Percentiles rank a stretch among this genome's conserved stretches.
Evolutionary conservation across 2,329 filamentous ascomycete genomes (phyloP).

Genomic region (Zarea fungicola): DNA sequence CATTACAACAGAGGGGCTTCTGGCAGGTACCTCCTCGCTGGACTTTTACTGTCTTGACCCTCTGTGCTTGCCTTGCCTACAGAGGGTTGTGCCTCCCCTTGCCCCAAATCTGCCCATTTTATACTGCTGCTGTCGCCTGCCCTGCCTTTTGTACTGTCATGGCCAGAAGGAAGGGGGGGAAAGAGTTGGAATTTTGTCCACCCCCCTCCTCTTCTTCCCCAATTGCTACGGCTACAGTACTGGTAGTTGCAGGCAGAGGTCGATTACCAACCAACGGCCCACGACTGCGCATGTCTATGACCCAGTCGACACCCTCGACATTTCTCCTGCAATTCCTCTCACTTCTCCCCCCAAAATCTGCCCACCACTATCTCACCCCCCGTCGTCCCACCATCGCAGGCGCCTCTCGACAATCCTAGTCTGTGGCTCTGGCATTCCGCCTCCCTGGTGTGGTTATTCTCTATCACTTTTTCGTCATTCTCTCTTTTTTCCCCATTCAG

Average conservation of each 20-base stretch:
- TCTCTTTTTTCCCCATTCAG: background rate
- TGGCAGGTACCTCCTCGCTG: background rate
- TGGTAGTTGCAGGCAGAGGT: too few species aligned
- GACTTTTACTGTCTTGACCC: background rate
- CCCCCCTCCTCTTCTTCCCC: too few species aligned
- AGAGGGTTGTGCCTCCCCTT: background rate
- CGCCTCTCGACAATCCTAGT: slow-evolving; percentile 6
- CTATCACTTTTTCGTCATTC: background rate
- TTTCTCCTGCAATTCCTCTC: slow-evolving; percentile 9
- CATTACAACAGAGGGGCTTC: too few species aligned
- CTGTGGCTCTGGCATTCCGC: slow-evolving; percentile 7
- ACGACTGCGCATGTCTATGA: slow-evolving; percentile 6
- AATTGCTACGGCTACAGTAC: too few species aligned
- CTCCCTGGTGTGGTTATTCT: background rate
- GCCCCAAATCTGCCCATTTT: too few species aligned
- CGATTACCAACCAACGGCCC: slow-evolving; percentile 13
- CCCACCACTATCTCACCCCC: background rate
- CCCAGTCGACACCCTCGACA: background rate
- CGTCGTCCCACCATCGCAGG: slow-evolving; percentile 14
- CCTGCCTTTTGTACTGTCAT: too few species aligned
- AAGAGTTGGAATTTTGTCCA: too few species aligned
- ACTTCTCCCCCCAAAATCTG: slow-evolving; percentile 12
- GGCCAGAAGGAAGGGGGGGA: too few species aligned
- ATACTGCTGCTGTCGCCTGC: too few species aligned
- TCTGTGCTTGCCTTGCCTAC: too few species aligned